Evolutionary conservation across 2,329 filamentous ascomycete genomes (phyloP), one percentile per base, ranked within the genome.

Genomic region (Nemania diffusa): DNA sequence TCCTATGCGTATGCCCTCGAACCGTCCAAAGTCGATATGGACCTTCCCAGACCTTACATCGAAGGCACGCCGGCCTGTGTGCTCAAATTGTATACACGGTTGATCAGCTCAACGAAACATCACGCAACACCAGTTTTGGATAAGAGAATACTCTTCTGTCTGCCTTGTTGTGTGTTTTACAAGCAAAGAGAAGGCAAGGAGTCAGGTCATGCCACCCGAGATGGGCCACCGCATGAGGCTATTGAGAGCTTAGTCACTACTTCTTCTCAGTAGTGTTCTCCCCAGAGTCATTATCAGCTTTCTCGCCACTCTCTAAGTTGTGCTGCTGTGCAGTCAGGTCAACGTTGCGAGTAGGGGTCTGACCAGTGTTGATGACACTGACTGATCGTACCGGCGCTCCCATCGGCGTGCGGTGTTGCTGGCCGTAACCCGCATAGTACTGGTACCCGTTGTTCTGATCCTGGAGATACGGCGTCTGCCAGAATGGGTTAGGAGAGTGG

Each of bases 401-500:
- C 34, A 57, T 59, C 1, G 68, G 65, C 22, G 61, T 63, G 50
- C 44, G 62, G 2, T 55, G 40, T 24, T 65, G 62, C 26, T 60
- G 62, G 24, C 51, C 59, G 22, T 70, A 65, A n/a, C 68, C 68
- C 4, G 61, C 65, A 57, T 70, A 70, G 46, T 65, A 70, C 22
- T 59, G 65, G 56, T 63, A 65, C 6, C 65, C 68, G 15, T 61
- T 65, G 26, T 65, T 63, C 13, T 72, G 72, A 34, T 76, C 75
- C 26, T 73, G 69, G 27, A 77, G 64, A 44, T 76, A 77, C 0
- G 75, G 75, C 0, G 74, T 73, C 17, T 69, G 61, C 75, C 75
- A 77, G 8, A 68, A 61, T 22, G 58, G 42, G 29, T 52, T 57
- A 24, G 67, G 57, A 27, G 59, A 57, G 29, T 61, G 64, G 37